Percentiles rank a stretch among this genome's conserved stretches.
Conservation (phyloP, 2,329 filamentous ascomycete genomes). For the Fusarium nematophilum region DNA sequence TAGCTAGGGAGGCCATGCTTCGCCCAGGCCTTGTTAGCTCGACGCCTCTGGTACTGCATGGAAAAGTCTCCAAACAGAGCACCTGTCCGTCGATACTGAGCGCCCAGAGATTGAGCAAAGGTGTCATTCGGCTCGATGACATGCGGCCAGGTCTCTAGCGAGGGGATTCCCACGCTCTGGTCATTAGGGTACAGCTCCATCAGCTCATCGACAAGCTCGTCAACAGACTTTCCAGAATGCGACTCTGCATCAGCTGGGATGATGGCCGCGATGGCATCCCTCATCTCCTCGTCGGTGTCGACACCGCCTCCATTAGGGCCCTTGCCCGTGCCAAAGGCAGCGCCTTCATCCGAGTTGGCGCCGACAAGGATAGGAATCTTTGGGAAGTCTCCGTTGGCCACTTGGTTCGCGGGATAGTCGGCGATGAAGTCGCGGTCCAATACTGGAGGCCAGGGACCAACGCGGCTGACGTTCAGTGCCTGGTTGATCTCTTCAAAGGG, state of each 20-base stretch:
- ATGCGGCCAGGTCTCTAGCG: constrained; percentile 47
- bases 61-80: constrained; percentile 45
- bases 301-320: constrained; percentile 32
- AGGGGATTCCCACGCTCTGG: constrained; percentile 49
- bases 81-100: constrained; percentile 46
- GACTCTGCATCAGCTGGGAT: constrained; percentile 19
- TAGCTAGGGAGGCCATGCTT: constrained; percentile 43
- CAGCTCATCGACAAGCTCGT: constrained; percentile 40
- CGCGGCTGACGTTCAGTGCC: constrained; percentile 15
- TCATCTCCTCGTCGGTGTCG: constrained; percentile 46
- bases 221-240: constrained; percentile 35
- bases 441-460: constrained; percentile 41
- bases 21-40: constrained; percentile 44
- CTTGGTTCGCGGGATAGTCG: constrained; percentile 46
- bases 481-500: constrained; percentile 45
- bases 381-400: constrained; percentile 48
- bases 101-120: constrained; percentile 38
- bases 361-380: constrained; percentile 51
- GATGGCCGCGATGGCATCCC: constrained; percentile 14
- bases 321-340: constrained; percentile 36
- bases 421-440: constrained; percentile 52
- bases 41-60: constrained; percentile 45
- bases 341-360: constrained; percentile 49
- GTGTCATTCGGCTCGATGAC: constrained; percentile 43
- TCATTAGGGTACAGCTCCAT: constrained; percentile 47